Conservation (phyloP, 179 eudicot genomes). For the Drosera spatulata region DNA sequence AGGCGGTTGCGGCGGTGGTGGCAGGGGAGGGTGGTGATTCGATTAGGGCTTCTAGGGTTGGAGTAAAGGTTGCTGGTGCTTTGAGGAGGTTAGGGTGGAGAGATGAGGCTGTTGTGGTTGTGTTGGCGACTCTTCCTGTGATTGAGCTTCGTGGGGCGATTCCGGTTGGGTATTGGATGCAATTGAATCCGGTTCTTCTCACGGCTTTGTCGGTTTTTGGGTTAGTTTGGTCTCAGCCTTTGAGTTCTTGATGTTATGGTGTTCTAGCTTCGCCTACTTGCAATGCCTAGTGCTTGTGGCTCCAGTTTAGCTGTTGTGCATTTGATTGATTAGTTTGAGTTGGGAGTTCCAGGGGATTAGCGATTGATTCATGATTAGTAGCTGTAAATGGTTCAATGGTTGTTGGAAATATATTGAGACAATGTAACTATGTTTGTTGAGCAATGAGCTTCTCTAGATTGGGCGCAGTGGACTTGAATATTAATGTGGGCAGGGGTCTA, state of each 20-base stretch:
- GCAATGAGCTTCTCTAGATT: too few species aligned
- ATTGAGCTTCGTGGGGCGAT: conserved; percentile 98
- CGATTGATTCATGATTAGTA: too few species aligned
- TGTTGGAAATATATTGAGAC: too few species aligned
- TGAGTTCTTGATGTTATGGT: background rate
- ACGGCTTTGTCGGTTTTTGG: conserved; percentile 67
- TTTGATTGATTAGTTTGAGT: too few species aligned
- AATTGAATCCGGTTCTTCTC: conserved; percentile 51
- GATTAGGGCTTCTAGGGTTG: conserved; percentile 74
- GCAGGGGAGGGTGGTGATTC: conserved; percentile 28
- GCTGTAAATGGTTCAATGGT: too few species aligned
- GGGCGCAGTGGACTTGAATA: too few species aligned
- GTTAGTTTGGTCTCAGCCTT: conserved; percentile 29
- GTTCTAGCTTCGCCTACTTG: background rate
- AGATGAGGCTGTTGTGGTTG: conserved; percentile 71
- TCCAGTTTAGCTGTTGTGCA: too few species aligned
- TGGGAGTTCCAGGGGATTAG: too few species aligned
- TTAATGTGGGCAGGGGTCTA: too few species aligned
- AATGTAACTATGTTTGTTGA: too few species aligned
- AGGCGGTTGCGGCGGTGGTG: too few species aligned
- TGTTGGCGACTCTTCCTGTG: conserved; percentile 85
- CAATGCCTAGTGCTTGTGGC: too few species aligned
- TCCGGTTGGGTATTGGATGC: conserved; percentile 99
- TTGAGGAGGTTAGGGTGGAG: conserved; percentile 78
- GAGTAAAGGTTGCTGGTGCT: conserved; percentile 50